phyloP scores from a whole-genome alignment of 495 filamentous ascomycete genomes.

The Antarctomyces pellizariae region DNA sequence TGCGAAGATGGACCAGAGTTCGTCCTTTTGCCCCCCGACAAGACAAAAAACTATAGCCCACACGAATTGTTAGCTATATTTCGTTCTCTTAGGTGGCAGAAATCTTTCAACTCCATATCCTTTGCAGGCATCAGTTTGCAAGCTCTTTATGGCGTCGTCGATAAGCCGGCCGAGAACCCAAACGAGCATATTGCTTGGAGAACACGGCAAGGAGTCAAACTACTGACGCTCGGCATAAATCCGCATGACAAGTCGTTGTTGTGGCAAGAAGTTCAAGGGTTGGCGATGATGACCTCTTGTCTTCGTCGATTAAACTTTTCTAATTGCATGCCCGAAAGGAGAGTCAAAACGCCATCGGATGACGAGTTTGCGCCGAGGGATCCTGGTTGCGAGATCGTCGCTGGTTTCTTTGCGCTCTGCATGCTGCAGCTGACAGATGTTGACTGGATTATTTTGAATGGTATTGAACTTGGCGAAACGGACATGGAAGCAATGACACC shows the following conservation, averaged over 20 bases:
- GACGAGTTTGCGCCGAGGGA: slow-evolving; percentile 29
- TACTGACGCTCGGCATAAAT: slow-evolving; percentile 22
- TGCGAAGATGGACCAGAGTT: slow-evolving; percentile 69
- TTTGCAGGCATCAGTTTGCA: slow-evolving; percentile 58
- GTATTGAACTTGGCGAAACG: slow-evolving; percentile 60
- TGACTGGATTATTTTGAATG: slow-evolving; percentile 60
- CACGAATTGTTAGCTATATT: slow-evolving; percentile 69
- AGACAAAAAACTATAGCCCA: slow-evolving; percentile 35
- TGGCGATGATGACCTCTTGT: slow-evolving; percentile 42
- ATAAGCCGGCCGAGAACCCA: slow-evolving; percentile 36
- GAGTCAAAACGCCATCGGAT: slow-evolving; percentile 15
- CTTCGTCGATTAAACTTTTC: slow-evolving; percentile 42
- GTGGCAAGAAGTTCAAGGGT: slow-evolving; percentile 48
- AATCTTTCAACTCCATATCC: slow-evolving; percentile 67
- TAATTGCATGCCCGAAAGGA: slow-evolving; percentile 26
- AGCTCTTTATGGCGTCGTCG: slow-evolving; percentile 32
- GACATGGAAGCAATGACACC: slow-evolving; percentile 34
- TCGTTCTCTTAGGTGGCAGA: slow-evolving; percentile 76
- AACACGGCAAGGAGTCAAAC: slow-evolving; percentile 28
- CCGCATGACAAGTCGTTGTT: slow-evolving; percentile 36
- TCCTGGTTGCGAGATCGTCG: slow-evolving; percentile 53
- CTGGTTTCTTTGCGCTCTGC: slow-evolving; percentile 58
- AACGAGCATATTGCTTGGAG: slow-evolving; percentile 36
- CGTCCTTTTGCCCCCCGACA: slow-evolving; percentile 44
- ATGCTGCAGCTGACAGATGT: slow-evolving; percentile 48